Evolutionary conservation across 768 basidiomycete genomes (phyloP), one percentile per base, ranked within the genome.

Genomic region (Dioszegia crocea): DNA sequence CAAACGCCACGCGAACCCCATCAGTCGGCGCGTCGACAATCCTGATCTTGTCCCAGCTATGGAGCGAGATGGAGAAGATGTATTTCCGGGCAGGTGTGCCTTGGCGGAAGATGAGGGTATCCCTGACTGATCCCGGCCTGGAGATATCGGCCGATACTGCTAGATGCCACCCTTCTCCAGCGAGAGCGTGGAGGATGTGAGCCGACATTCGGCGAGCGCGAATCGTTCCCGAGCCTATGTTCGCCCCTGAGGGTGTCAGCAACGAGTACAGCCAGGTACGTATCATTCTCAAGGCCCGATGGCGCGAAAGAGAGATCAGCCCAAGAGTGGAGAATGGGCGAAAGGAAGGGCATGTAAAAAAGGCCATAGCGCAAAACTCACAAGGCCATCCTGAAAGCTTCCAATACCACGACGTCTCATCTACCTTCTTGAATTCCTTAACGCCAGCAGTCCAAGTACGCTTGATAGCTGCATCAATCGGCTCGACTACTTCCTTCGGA

Each of bases 321-420:
- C 33, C 14, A 6, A 45, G 43, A 44, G 31, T 24, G 44, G 12
- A 31, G 19, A n/a, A 21, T 43, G 5, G 21, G 8, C 40, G n/a
- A 5, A 21, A 19, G n/a, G 9, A 9, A 9, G n/a, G 40, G 12
- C 40, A 43, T 19, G 40, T 33, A 33, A 6, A 14, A 14, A 33
- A 14, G 33, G 33, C 33, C 6, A 14, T 33, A n/a, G n/a, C n/a
- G n/a, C n/a, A 33, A 33, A 14, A 33, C 71, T 76, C 36, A 77
- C 81, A 46, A 78, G 77, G 62, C 80, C 80, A 36, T 5, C 71
- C 71, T 1, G 39, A 30, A n/a, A 73, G 43, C 59, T 73, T 73
- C 66, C 66, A 70, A 76, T 84, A 64, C 62, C 75, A 59, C n/a
- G 45, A 56, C 62, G 29, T 66, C 66, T 30, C 19, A 31, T 56